Evolutionary conservation across 371 early-diverging fungal genomes (phyloP), one percentile per base, ranked within the genome.

Genomic region (Synchytrium microbalum): DNA sequence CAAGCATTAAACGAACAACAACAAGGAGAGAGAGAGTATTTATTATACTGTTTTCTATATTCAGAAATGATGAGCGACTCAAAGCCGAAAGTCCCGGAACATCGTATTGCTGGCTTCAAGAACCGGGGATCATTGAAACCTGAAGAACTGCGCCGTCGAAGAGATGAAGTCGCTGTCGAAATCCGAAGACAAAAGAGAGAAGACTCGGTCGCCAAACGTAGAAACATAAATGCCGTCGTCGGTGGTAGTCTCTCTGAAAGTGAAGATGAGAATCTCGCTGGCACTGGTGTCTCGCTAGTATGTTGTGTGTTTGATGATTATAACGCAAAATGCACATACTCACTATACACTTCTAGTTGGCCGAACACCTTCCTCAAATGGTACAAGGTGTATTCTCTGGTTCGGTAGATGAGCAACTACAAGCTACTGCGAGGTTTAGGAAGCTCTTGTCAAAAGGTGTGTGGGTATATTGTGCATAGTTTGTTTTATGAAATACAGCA

Each of bases 181-280:
- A 86, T 98, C 72, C 88, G 99, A 62, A 92, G 91, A 75, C 90
- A 92, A 75, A 96, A 96, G 84, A 87, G 93, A 66, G 95, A 96
- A 69, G 97, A 98, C 72, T 85, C 86, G 46, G 75, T 96, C 30
- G 82, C 91, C 65, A 98, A 98, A 84, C 86, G 93, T 69, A 85
- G 98, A 61, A 95, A 92, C 75, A 75, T 96, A 67, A 75, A 76
- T 30, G 33, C 56, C 27, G 65, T 30, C 55, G 63, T 79, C 33
- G 75, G 32, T 10, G 25, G 73, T 3, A 78, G 76, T 33, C 79
- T 68, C 54, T 69, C 73, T 26, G 79, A 72, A 63, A 82, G 88
- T 32, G 95, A 94, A 65, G 88, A 88, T 62, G 93, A 92, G 63
- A 38, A 38, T 19, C 46, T 38, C 19, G 46, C 46, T 38, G 77